A percentile compares a stretch with the other conserved stretches of the same genome.
phyloP scores from a whole-genome alignment of 108 stramenopile species.

The Discostella pseudostelligera region DNA sequence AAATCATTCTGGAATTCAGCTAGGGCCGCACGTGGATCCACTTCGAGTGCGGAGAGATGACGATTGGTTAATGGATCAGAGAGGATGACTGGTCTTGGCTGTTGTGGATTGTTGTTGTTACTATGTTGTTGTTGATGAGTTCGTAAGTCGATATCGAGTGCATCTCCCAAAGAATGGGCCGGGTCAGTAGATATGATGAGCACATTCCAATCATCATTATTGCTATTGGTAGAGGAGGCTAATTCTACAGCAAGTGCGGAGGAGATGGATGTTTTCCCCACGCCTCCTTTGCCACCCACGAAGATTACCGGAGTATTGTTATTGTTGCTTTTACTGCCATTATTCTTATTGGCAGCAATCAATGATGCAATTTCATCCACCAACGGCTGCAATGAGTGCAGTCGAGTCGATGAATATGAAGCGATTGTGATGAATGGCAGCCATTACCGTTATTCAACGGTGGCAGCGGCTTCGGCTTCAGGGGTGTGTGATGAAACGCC shows the following conservation, averaged over 20 bases:
- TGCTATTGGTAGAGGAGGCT: slow-evolving; percentile 58
- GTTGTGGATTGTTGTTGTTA: not conserved
- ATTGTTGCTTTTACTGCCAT: not conserved
- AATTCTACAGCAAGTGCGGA: slow-evolving; percentile 83
- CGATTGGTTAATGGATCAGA: slow-evolving; percentile 70
- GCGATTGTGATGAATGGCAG: not conserved
- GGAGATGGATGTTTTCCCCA: slow-evolving; percentile 83
- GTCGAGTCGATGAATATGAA: not conserved
- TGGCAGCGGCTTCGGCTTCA: no score
- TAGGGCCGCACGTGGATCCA: slow-evolving; percentile 80
- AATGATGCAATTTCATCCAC: slow-evolving; percentile 20
- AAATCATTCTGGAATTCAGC: slow-evolving; percentile 66
- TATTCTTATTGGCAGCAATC: slow-evolving; percentile 1
- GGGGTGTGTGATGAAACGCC: no score
- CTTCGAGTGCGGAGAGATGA: slow-evolving; percentile 77
- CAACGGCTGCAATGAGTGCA: slow-evolving; percentile 15
- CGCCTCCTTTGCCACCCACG: slow-evolving; percentile 48
- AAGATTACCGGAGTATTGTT: slow-evolving; percentile 29
- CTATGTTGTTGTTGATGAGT: slow-evolving; percentile 4
- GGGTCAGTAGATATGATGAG: slow-evolving; percentile 95
- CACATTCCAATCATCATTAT: slow-evolving; percentile 76
- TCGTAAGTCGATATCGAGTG: slow-evolving; percentile 75
- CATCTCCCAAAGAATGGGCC: slow-evolving; percentile 96
- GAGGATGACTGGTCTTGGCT: slow-evolving; percentile 55
- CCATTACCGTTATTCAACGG: no score